A percentile compares a stretch with the other conserved stretches of the same genome.
These are phyloP conservation scores for Aureobasidium sp. DNA, from an alignment of 2,329 filamentous ascomycete genomes.

Conservation along the genomic window DNA sequence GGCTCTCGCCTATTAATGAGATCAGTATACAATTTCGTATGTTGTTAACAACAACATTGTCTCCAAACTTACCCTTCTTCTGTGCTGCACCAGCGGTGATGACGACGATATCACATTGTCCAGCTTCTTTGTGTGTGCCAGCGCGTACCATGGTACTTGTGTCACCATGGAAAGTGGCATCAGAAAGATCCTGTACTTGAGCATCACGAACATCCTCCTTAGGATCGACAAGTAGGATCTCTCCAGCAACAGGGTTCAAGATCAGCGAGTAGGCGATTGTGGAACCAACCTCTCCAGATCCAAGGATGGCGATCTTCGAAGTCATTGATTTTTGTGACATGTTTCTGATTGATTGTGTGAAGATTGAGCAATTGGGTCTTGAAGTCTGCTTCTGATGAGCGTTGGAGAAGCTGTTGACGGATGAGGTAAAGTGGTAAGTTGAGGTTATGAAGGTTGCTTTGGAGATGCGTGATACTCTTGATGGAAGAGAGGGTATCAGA, in stretches of 20 bases:
- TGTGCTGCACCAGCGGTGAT: conserved; percentile 50
- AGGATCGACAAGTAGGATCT: conserved; percentile 49
- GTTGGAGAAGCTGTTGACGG: background rate
- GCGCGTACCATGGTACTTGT: conserved; percentile 39
- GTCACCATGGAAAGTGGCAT: conserved; percentile 42
- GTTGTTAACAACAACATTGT: background rate
- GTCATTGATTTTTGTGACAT: conserved; percentile 14
- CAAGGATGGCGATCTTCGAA: conserved; percentile 41
- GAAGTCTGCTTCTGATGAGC: background rate
- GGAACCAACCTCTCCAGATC: conserved; percentile 45
- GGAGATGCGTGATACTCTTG: background rate
- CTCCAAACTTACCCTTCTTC: conserved; percentile 28
- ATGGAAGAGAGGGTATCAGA: background rate
- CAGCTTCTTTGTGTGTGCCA: conserved; percentile 42
- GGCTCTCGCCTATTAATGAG: conserved; percentile 30
- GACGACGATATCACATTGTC: conserved; percentile 49
- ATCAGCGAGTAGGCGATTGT: conserved; percentile 47
- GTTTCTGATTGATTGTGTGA: background rate
- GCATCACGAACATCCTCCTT: conserved; percentile 41
- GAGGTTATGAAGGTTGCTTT: conserved; percentile 5
- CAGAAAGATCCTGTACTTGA: conserved; percentile 47
- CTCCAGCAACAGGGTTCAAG: conserved; percentile 42
- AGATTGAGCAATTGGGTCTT: background rate
- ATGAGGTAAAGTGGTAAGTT: background rate
- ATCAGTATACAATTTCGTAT: background rate